phyloP scores from a whole-genome alignment of 1,284 basidiomycete genomes.

The Coriolopsis trogii region DNA sequence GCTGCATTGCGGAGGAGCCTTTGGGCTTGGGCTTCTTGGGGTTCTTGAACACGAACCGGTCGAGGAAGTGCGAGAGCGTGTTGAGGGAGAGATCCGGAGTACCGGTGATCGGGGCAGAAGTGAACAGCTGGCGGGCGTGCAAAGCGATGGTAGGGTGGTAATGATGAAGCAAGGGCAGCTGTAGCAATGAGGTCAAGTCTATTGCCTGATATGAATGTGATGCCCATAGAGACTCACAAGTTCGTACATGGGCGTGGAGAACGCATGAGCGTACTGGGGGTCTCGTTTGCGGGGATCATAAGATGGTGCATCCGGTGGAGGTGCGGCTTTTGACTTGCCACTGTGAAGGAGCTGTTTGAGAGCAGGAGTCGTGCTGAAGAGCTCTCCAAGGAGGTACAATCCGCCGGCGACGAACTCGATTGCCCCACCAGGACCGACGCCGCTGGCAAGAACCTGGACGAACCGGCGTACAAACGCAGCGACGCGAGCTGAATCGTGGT shows the following conservation, averaged over 20 bases:
- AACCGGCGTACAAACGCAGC: slow-evolving; percentile 89
- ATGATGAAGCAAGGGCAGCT: slow-evolving; percentile 83
- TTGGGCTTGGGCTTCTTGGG: slow-evolving; percentile 84
- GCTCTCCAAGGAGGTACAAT: slow-evolving; percentile 76
- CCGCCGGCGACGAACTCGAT: slow-evolving; percentile 93
- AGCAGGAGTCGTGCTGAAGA: slow-evolving; percentile 77
- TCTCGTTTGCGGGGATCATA: slow-evolving; percentile 94
- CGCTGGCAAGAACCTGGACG: slow-evolving; percentile 78
- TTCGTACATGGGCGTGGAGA: slow-evolving; percentile 87
- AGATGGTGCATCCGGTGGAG: slow-evolving; percentile 45
- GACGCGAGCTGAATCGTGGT: slow-evolving; percentile 66
- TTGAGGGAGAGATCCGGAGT: slow-evolving; percentile 90
- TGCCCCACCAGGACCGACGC: slow-evolving; percentile 67
- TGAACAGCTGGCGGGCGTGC: slow-evolving; percentile 83
- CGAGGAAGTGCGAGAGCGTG: slow-evolving; percentile 73
- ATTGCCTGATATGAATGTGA: background rate
- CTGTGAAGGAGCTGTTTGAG: slow-evolving; percentile 68
- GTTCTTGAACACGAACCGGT: slow-evolving; percentile 90
- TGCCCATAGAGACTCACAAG: slow-evolving; percentile 56
- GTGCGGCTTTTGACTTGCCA: slow-evolving; percentile 37
- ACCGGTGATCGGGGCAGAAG: slow-evolving; percentile 72
- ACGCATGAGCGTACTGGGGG: slow-evolving; percentile 86
- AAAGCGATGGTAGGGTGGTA: slow-evolving; percentile 93
- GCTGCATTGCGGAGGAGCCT: slow-evolving; percentile 94
- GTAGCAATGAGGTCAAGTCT: background rate